Evolutionary conservation across 2,329 filamentous ascomycete genomes (phyloP).

Genomic region (Pseudocercospora eumusae): DNA sequence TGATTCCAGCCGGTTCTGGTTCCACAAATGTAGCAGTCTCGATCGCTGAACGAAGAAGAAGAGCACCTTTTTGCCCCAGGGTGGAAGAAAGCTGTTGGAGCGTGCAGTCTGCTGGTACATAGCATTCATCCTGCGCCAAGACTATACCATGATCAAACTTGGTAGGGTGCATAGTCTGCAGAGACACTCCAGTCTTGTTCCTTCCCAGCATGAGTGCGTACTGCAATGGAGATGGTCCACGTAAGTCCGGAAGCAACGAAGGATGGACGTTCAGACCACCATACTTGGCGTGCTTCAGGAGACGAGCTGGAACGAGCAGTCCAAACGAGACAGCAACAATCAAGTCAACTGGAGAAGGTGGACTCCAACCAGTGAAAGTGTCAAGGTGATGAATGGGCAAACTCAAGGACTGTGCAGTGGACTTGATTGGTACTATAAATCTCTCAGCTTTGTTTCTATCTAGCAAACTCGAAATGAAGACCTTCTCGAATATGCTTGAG

Average conservation of each 20-base stretch:
- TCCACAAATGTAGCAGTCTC: slow-evolving; percentile 64
- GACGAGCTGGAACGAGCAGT: slow-evolving; percentile 76
- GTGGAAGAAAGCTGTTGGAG: slow-evolving; percentile 54
- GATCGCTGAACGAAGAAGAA: slow-evolving; percentile 69
- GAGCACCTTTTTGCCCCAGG: slow-evolving; percentile 66
- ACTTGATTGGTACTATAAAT: slow-evolving; percentile 61
- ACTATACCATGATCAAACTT: slow-evolving; percentile 79
- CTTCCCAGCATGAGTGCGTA: slow-evolving; percentile 71
- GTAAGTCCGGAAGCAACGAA: slow-evolving; percentile 74
- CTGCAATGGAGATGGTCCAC: slow-evolving; percentile 83
- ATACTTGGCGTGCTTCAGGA: slow-evolving; percentile 70
- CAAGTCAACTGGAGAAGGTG: slow-evolving; percentile 65
- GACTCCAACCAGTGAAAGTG: slow-evolving; percentile 80
- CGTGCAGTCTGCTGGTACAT: slow-evolving; percentile 52
- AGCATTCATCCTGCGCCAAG: slow-evolving; percentile 64
- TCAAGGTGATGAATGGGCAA: slow-evolving; percentile 73
- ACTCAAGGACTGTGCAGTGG: slow-evolving; percentile 62
- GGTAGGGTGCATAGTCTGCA: slow-evolving; percentile 80
- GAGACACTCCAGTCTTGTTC: slow-evolving; percentile 68
- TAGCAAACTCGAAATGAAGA: slow-evolving; percentile 38
- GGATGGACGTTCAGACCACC: slow-evolving; percentile 93
- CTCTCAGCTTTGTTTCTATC: slow-evolving; percentile 9
- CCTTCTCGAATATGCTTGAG: slow-evolving; percentile 63
- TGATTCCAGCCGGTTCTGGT: slow-evolving; percentile 43
- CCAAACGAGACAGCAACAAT: slow-evolving; percentile 94